Evolutionary conservation across 2,329 filamentous ascomycete genomes (phyloP).

Genomic region (Cercospora sojina): DNA sequence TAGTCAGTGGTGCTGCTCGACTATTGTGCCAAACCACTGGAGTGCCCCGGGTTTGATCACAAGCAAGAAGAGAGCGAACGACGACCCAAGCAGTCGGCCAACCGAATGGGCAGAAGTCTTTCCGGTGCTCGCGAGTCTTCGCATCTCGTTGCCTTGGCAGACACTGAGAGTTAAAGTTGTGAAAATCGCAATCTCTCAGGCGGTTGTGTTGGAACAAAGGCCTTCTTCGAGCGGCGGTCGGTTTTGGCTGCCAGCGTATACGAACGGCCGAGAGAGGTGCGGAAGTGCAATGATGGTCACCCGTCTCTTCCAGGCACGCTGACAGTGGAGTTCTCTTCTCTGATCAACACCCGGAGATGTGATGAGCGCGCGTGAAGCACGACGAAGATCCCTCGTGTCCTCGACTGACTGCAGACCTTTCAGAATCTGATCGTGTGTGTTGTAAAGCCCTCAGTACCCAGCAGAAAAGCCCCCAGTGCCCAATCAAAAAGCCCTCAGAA

Average conservation of each 20-base stretch:
- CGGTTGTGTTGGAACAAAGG: neutral
- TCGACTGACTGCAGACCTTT: neutral
- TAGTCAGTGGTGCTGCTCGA: neutral
- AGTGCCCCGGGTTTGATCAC: neutral
- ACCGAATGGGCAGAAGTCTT: neutral
- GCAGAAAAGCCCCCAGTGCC: neutral
- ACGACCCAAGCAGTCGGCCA: constrained; percentile 2
- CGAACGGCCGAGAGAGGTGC: constrained; percentile 5
- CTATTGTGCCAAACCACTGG: neutral
- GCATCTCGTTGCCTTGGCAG: neutral
- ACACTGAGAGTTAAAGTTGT: neutral
- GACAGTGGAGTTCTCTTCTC: neutral
- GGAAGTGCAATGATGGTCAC: constrained; percentile 2
- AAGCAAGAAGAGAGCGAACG: neutral
- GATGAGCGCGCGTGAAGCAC: neutral
- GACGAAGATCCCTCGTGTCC: neutral
- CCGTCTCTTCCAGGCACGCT: neutral
- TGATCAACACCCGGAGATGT: neutral
- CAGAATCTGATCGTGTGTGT: neutral
- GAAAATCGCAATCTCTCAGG: neutral
- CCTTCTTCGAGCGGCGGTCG: neutral
- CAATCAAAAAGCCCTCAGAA: neutral
- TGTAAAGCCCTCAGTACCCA: neutral
- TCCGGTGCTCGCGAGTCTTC: neutral
- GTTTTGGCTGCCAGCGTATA: neutral